These are phyloP conservation scores for Populus hybrid DNA, from an alignment of 441 rosid species.

Conservation along the genomic window DNA sequence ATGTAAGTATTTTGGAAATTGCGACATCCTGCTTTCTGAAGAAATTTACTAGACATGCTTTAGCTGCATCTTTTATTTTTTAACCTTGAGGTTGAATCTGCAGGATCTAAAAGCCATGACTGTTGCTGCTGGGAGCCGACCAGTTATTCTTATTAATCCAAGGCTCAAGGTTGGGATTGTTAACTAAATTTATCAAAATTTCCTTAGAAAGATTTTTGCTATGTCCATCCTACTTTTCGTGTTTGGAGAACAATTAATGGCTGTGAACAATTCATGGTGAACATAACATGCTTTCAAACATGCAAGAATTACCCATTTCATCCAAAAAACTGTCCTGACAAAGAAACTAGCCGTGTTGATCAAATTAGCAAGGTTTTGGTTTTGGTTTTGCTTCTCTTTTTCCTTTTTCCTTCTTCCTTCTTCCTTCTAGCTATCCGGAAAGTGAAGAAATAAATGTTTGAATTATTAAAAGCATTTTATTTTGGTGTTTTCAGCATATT, in stretches of 20 bases:
- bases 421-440: background rate
- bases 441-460: background rate
- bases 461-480: background rate
- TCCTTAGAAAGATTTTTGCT: background rate
- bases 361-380: background rate
- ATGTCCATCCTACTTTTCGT: background rate
- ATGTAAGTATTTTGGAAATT: slow-evolving; percentile 43
- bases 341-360: background rate
- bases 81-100: slow-evolving; percentile 14
- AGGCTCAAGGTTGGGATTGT: slow-evolving; percentile 63
- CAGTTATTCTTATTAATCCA: slow-evolving; percentile 88
- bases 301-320: background rate
- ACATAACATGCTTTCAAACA: background rate
- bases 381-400: background rate
- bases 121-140: slow-evolving; percentile 77
- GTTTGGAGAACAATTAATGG: background rate
- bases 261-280: background rate
- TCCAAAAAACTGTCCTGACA: background rate
- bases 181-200: slow-evolving; percentile 9
- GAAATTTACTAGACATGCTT: slow-evolving; percentile 7
- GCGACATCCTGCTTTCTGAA: slow-evolving; percentile 2
- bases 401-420: background rate
- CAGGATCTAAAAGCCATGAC: slow-evolving; percentile 96
- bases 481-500: background rate
- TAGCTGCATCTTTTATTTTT: slow-evolving; percentile 4